Conservation (phyloP, 805 yeast genomes). For the Candida piceae region DNA sequence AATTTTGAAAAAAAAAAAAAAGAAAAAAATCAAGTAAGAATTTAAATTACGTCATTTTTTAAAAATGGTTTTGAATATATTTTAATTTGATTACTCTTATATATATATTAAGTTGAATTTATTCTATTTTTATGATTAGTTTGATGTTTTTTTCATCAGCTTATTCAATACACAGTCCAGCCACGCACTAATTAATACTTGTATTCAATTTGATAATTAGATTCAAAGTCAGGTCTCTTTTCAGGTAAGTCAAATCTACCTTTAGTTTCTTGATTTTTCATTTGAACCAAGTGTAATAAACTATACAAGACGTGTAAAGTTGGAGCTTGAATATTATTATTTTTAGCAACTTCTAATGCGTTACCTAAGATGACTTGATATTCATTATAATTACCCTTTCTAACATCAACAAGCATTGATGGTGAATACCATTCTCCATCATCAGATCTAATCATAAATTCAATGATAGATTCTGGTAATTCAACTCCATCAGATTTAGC, state of each 20-base stretch:
- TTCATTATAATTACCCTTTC: conserved; percentile 39
- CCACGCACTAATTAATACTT: conserved; percentile 1
- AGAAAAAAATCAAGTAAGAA: too few relatives aligned
- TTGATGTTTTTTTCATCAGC: too few relatives aligned
- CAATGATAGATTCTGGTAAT: conserved; percentile 30
- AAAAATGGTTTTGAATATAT: too few relatives aligned
- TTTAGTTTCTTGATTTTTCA: conserved; percentile 29
- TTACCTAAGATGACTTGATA: conserved; percentile 41
- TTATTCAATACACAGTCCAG: too few relatives aligned
- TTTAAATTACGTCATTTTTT: too few relatives aligned
- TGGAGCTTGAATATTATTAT: conserved; percentile 29
- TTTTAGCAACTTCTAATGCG: conserved; percentile 28
- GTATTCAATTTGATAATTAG: conserved; percentile 14
- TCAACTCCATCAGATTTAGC: conserved; percentile 45
- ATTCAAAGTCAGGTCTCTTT: conserved; percentile 25
- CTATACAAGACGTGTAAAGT: conserved; percentile 23
- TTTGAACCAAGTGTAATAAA: conserved; percentile 27
- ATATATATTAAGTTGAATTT: too few relatives aligned
- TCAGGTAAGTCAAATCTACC: conserved; percentile 27
- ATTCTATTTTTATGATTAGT: too few relatives aligned
- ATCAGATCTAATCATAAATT: conserved; percentile 36
- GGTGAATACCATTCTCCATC: conserved; percentile 39
- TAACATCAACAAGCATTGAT: conserved; percentile 43
- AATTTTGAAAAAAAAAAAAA: too few relatives aligned
- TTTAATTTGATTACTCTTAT: too few relatives aligned